Percentiles rank a stretch among this genome's conserved stretches.
phyloP scores from a whole-genome alignment of 164 flowering plant genomes.

The Chloranthus sessilifolius region DNA sequence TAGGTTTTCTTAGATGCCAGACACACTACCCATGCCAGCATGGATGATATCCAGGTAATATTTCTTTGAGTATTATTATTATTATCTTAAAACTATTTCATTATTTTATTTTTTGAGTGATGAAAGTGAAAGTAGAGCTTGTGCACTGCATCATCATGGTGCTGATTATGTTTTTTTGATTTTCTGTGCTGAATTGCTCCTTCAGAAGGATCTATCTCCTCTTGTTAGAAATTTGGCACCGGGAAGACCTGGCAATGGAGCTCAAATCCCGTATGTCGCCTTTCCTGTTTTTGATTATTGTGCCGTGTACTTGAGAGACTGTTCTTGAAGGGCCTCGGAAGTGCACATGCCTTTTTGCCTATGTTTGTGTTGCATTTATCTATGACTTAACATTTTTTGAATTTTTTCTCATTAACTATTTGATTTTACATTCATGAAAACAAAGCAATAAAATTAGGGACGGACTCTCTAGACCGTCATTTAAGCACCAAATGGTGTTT shows the following conservation, averaged over 20 bases:
- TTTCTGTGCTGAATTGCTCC: constrained; percentile 8
- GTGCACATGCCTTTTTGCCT: neutral
- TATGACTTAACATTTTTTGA: too few relatives aligned
- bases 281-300: neutral
- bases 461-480: too few relatives aligned
- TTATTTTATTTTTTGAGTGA: neutral
- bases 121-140: neutral
- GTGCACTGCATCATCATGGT: neutral
- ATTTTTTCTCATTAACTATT: too few relatives aligned
- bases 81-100: neutral
- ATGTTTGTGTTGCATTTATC: neutral
- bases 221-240: constrained; percentile 74
- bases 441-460: too few relatives aligned
- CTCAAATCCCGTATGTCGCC: constrained; percentile 70
- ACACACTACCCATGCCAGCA: constrained; percentile 42
- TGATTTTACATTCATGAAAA: too few relatives aligned
- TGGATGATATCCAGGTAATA: constrained; percentile 85
- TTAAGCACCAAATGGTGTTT: too few relatives aligned
- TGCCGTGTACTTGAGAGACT: too few relatives aligned
- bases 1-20: constrained; percentile 68
- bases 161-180: constrained; percentile 7
- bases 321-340: too few relatives aligned
- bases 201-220: constrained; percentile 91
- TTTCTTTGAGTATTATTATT: too few relatives aligned
- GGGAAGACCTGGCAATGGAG: constrained; percentile 30